Evolutionary conservation across 2,329 filamentous ascomycete species (phyloP).

Genomic region (Penicillium capsulatum): DNA sequence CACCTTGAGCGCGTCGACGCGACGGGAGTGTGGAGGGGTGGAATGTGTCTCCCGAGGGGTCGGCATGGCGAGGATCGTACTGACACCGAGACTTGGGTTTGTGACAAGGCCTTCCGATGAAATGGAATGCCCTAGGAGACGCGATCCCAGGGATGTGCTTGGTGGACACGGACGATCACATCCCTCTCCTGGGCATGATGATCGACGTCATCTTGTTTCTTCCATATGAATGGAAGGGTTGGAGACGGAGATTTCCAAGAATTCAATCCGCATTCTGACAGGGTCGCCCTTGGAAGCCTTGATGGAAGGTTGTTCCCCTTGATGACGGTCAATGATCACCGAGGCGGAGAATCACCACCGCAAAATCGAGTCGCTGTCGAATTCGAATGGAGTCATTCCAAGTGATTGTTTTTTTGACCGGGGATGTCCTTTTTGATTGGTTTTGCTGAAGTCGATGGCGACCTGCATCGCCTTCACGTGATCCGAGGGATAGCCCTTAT

Average conservation of each 20-base stretch:
- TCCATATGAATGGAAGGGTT: slow-evolving; percentile 13
- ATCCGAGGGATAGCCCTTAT: slow-evolving; percentile 14
- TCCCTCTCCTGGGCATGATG: neutral
- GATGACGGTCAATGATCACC: slow-evolving; percentile 4
- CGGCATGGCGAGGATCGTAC: slow-evolving; percentile 22
- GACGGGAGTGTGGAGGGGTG: slow-evolving; percentile 23
- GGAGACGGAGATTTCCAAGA: slow-evolving; percentile 7
- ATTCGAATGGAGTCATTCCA: no score
- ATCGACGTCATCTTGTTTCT: slow-evolving; percentile 14
- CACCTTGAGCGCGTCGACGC: slow-evolving; percentile 23
- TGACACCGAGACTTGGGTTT: slow-evolving; percentile 2
- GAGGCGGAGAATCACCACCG: neutral
- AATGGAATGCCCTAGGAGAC: slow-evolving; percentile 15
- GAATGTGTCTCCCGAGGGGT: slow-evolving; percentile 23
- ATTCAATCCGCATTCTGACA: slow-evolving; percentile 5
- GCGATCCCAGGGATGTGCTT: slow-evolving; percentile 12
- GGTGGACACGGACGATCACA: slow-evolving; percentile 1
- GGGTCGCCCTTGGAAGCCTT: slow-evolving; percentile 8
- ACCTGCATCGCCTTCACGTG: slow-evolving; percentile 8
- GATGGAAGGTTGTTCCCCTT: slow-evolving; percentile 6
- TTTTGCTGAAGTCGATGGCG: no score
- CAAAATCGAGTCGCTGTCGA: neutral
- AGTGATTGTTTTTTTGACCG: no score
- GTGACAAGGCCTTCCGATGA: slow-evolving; percentile 8
- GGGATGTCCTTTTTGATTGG: no score